These are phyloP conservation scores for Colletotrichum cordylinicola DNA, from an alignment of 2,329 filamentous ascomycete species.

Conservation along the genomic window DNA sequence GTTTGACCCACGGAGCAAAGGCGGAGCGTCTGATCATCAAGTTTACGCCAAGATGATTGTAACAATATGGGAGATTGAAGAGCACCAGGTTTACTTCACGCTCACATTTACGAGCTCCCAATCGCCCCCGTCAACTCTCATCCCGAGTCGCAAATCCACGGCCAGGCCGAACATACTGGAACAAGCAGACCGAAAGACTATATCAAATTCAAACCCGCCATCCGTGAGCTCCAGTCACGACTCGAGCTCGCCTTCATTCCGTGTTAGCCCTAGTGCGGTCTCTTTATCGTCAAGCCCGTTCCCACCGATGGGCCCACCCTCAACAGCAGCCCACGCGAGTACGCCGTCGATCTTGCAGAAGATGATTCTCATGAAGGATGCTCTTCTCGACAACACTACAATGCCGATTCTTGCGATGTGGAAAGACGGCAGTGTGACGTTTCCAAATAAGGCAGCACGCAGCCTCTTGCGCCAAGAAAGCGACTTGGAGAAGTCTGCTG, in stretches of 20 bases:
- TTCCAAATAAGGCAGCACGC: slow-evolving; percentile 73
- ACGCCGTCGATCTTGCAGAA: slow-evolving; percentile 75
- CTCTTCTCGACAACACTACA: slow-evolving; percentile 75
- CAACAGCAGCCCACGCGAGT: slow-evolving; percentile 56
- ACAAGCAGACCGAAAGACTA: slow-evolving; percentile 50
- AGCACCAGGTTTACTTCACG: slow-evolving; percentile 73
- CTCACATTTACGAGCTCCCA: slow-evolving; percentile 74
- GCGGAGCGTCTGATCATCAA: slow-evolving; percentile 43
- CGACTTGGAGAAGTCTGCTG: slow-evolving; percentile 43
- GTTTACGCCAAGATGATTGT: slow-evolving; percentile 78
- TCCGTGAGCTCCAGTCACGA: slow-evolving; percentile 54
- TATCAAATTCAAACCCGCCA: slow-evolving; percentile 49
- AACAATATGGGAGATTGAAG: slow-evolving; percentile 74
- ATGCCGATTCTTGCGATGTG: slow-evolving; percentile 82
- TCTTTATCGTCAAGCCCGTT: slow-evolving; percentile 65
- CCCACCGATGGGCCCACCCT: slow-evolving; percentile 71
- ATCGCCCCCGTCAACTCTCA: slow-evolving; percentile 37
- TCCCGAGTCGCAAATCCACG: slow-evolving; percentile 40
- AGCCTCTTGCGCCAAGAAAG: slow-evolving; percentile 52
- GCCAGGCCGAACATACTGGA: slow-evolving; percentile 47
- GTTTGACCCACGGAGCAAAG: slow-evolving; percentile 37
- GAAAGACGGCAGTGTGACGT: slow-evolving; percentile 77
- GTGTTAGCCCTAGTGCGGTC: slow-evolving; percentile 55
- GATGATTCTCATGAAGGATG: slow-evolving; percentile 77
- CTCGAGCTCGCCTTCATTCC: slow-evolving; percentile 51